These are phyloP conservation scores for Chlorella ohadii DNA, from an alignment of 139 green algal genomes.

Conservation along the genomic window DNA sequence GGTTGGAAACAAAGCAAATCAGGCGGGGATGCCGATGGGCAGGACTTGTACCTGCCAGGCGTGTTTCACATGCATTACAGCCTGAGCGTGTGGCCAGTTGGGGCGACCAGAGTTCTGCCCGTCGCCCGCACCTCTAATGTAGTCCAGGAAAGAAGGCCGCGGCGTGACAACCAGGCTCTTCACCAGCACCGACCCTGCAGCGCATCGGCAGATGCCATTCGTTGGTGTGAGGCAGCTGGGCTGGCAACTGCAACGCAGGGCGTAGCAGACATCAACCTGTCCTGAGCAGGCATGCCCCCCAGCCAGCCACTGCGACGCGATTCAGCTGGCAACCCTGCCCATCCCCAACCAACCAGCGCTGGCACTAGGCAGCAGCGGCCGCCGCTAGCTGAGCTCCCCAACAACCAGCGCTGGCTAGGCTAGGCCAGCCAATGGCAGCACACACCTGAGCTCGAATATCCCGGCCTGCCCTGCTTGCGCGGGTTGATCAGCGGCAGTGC, in stretches of 20 bases:
- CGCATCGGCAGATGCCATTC: no score
- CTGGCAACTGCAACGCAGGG: background rate
- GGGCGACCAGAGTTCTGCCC: no score
- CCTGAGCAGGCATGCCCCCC: no score
- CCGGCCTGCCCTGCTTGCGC: background rate
- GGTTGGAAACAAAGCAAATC: no score
- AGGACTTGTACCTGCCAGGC: no score
- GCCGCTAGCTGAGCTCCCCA: background rate
- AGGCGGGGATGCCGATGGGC: no score
- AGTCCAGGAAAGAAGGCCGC: slow-evolving; percentile 53
- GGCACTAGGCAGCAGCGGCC: background rate
- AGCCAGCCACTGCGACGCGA: no score
- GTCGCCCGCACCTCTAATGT: slow-evolving; percentile 29
- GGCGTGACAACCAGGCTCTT: background rate
- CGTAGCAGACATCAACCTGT: background rate
- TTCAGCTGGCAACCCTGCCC: no score
- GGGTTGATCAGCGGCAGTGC: slow-evolving; percentile 17
- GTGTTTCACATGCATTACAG: no score
- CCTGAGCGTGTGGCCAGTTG: no score
- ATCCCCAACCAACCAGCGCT: no score
- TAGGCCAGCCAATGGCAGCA: background rate
- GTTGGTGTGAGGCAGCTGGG: no score
- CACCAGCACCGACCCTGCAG: slow-evolving; percentile 5
- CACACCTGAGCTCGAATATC: background rate
- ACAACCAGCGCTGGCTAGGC: background rate